A percentile compares a stretch with the other conserved stretches of the same genome.
Conservation (phyloP, 139 green algal genomes). For the Coccomyxa sp. region DNA sequence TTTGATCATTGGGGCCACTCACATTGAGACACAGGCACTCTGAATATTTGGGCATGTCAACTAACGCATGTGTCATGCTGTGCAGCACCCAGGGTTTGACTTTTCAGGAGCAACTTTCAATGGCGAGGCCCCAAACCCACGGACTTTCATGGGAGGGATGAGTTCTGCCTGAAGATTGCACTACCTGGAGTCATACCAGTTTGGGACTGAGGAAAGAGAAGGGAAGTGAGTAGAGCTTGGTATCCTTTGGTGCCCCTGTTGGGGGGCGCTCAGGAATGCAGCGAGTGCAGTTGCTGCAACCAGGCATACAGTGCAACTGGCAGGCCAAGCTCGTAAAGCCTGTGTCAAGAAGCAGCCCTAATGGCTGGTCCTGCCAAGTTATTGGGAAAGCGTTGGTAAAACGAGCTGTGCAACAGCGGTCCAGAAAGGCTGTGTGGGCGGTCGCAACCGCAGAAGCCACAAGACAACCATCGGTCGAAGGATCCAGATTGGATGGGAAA, state of each 20-base stretch:
- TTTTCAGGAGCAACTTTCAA: slow-evolving; percentile 83
- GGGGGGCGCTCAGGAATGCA: background rate
- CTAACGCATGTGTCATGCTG: too few relatives aligned
- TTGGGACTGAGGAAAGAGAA: too few relatives aligned
- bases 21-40: too few relatives aligned
- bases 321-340: background rate
- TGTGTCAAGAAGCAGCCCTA: too few relatives aligned
- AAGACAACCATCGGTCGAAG: too few relatives aligned
- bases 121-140: slow-evolving; percentile 70
- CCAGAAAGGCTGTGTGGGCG: too few relatives aligned
- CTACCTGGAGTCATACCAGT: too few relatives aligned
- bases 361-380: too few relatives aligned
- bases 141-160: slow-evolving; percentile 80
- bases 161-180: too few relatives aligned
- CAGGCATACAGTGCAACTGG: background rate
- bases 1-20: background rate
- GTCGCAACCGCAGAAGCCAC: background rate
- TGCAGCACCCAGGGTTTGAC: slow-evolving; percentile 93
- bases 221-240: background rate
- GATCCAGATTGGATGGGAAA: slow-evolving; percentile 13
- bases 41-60: too few relatives aligned
- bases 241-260: background rate
- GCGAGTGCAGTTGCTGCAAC: background rate
- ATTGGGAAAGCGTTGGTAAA: too few relatives aligned
- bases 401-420: too few relatives aligned